Evolutionary conservation across 495 filamentous ascomycete genomes (phyloP), one percentile per base, ranked within the genome.

Genomic region (Stereocaulon alpinum): DNA sequence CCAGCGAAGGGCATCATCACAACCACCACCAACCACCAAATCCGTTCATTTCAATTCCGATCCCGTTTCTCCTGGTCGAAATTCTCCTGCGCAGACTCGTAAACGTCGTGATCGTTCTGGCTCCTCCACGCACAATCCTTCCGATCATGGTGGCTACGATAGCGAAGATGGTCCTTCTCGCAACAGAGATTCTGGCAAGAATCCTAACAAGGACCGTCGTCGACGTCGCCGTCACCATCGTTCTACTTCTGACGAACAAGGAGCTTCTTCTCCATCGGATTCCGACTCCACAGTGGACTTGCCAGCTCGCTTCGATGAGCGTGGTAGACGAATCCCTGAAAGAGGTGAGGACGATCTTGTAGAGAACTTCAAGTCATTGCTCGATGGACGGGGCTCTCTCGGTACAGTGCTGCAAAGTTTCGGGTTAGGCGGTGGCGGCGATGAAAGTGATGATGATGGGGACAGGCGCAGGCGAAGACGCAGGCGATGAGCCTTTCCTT

Each of bases 241-340:
- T 60, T 66, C 30, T 59, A 66, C 58, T 55, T 63, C 30, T 49
- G 63, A 45, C 40, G 55, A 63, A 37, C 52, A 59, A 34, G 45
- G 59, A 45, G 55, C 55, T 56, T 61, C 58, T 44, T 60, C 63
- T 45, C 61, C 64, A 37, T 70, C 70, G 1, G 69, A 70, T 24
- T 76, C 73, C 4, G 76, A 79, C 29, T 71, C 76, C 27, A 80
- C 78, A 4, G 68, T 79, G 40, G 76, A 80, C 7, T 63, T 90
- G 0, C 86, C 86, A 0, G 77, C 82, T 45, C 77, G 86, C 0
- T 89, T 90, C 61, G 85, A 89, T 61, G 63, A 70, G 7, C 71
- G 84, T 4, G 85, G 86, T 2, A 72, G 74, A 22, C 80, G 76
- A 1, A 67, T 79, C 12, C 67, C 71, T 2, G 63, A 73, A 48